Evolutionary conservation across 2,329 filamentous ascomycete genomes (phyloP).

Genomic region (Elsinoe arachidis): DNA sequence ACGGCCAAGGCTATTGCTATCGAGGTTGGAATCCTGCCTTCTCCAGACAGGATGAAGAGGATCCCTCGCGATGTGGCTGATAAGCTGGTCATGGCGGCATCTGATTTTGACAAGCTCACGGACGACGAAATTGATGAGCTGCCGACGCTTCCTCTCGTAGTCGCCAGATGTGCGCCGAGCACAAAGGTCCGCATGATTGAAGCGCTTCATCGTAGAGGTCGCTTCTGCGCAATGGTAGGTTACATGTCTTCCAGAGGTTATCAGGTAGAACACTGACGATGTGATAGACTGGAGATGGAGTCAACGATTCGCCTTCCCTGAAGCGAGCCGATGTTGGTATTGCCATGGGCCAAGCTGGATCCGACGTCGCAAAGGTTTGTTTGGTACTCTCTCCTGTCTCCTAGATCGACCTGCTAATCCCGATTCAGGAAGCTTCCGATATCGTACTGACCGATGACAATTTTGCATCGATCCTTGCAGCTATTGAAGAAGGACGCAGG

Average conservation of each 20-base stretch:
- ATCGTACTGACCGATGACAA: conserved; percentile 86
- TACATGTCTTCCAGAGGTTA: too few relatives aligned
- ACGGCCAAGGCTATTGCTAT: conserved; percentile 71
- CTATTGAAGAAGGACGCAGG: conserved; percentile 69
- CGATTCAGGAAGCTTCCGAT: conserved; percentile 53
- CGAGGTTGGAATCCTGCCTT: conserved; percentile 68
- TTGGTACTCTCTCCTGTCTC: too few relatives aligned
- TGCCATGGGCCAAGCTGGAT: conserved; percentile 77
- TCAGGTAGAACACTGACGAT: conserved; percentile 31
- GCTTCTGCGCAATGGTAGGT: conserved; percentile 40
- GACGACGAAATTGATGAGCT: conserved; percentile 67
- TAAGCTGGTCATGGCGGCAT: conserved; percentile 64
- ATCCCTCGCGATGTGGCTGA: conserved; percentile 53
- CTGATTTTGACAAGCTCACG: conserved; percentile 50
- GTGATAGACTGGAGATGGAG: conserved; percentile 86
- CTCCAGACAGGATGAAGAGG: conserved; percentile 42
- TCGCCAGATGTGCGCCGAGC: conserved; percentile 74
- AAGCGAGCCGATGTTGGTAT: conserved; percentile 78
- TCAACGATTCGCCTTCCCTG: conserved; percentile 77
- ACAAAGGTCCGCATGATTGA: conserved; percentile 91
- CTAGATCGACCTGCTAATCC: background rate
- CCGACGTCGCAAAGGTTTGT: conserved; percentile 63
- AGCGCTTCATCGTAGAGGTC: conserved; percentile 66
- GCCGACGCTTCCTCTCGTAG: conserved; percentile 69
- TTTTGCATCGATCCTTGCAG: conserved; percentile 75